Base-by-base conservation (phyloP, 75 land plant genomes). In the Selaginella tamariscina region DNA sequence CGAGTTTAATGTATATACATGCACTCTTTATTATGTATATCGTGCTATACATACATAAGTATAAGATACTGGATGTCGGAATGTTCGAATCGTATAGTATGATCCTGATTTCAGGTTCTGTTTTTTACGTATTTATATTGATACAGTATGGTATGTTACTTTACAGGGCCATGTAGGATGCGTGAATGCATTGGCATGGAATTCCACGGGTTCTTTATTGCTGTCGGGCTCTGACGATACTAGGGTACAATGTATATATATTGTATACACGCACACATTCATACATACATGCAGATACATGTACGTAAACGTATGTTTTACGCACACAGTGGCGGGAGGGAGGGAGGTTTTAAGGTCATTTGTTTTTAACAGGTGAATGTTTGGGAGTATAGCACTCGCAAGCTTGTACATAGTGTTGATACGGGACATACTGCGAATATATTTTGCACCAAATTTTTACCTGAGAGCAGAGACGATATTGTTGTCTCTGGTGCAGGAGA, bases 211-310 rank as follows among this genome's bases (percentile, higher is more conserved):
- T 29, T 85, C 98, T 23, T 80, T 94, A 56, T 72, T 94, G 66
- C 79, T 89, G 55, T 94, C 98, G 73, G 98, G 98, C 54, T 94
- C 98, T 32, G 98, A 94, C 82, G 98, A 94, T 68, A 74, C 86
- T 62, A 69, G 72, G 72, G 98, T 94, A 82, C 33, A 31, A 31
- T 24, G 31, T 24, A 1, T 70, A 30, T 64, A 24, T 68, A 28
- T 22, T 0, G 21, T 13, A 2, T 15, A 13, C 15, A 23, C 29
- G 49, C 33, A 24, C 15, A n/a, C 1, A 24, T 18, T 68, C 24
- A 26, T 2, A 24, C 30, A 27, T n/a, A n/a, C n/a, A n/a, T n/a
- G n/a, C n/a, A n/a, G n/a, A n/a, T n/a, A n/a, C n/a, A n/a, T n/a
- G n/a, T n/a, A n/a, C n/a, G n/a, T n/a, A n/a, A n/a, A n/a, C n/a